Evolutionary conservation across 257 asterid species (phyloP).

Genomic region (Penstemon barbatus): DNA sequence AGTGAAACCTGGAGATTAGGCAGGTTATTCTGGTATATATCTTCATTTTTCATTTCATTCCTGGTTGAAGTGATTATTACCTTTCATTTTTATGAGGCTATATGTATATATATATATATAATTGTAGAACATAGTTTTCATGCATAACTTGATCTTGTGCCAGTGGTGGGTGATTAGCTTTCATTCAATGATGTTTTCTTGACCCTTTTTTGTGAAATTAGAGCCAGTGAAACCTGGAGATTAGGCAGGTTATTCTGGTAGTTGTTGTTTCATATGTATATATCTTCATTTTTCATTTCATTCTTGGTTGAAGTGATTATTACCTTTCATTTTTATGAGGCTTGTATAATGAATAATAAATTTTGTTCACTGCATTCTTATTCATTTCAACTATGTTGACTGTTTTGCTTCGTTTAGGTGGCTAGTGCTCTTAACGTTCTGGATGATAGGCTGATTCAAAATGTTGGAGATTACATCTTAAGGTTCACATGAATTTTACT

Average conservation of each 20-base stretch:
- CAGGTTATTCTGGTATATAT: background rate
- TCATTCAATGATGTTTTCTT: background rate
- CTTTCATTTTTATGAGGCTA: background rate
- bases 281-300: background rate
- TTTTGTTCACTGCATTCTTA: background rate
- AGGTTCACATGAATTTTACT: constrained; percentile 51
- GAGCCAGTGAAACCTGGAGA: background rate
- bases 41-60: background rate
- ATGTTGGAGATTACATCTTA: constrained; percentile 74
- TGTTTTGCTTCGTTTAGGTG: constrained; percentile 54
- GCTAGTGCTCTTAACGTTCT: constrained; percentile 85
- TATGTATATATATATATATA: background rate
- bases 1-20: background rate
- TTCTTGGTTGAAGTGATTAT: background rate
- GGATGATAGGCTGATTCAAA: constrained; percentile 71
- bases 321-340: background rate
- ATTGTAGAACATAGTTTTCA: background rate
- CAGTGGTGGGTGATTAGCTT: background rate
- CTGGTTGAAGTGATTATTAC: background rate
- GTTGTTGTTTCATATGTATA: background rate
- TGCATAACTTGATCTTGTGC: background rate
- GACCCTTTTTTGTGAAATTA: background rate
- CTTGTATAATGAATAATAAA: background rate
- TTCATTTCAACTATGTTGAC: constrained; percentile 16
- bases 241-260: background rate